Conservation (phyloP, 257 asterid species). For the Plectranthus barbatus region DNA sequence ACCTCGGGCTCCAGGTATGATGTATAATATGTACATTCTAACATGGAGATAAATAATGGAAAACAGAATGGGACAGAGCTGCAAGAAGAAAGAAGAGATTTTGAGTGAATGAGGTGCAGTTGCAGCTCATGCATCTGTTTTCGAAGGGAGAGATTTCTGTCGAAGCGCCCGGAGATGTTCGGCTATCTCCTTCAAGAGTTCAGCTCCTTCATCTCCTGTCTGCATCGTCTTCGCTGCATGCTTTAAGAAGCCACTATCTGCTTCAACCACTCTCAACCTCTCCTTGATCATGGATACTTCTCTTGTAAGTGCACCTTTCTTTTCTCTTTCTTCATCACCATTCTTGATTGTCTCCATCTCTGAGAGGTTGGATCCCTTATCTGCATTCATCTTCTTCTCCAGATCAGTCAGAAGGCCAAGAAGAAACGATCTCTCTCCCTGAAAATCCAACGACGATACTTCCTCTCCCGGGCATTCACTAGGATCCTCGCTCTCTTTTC, state of each 20-base stretch:
- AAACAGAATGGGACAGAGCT: no score
- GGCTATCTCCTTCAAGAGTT: conserved; percentile 63
- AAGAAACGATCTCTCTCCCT: conserved; percentile 47
- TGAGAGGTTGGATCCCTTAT: conserved; percentile 16
- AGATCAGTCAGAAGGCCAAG: conserved; percentile 39
- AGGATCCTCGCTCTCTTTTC: conserved; percentile 10
- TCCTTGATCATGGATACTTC: conserved; percentile 55
- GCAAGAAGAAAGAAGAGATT: no score
- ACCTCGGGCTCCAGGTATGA: no score
- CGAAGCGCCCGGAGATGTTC: conserved; percentile 53
- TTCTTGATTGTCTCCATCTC: conserved; percentile 11
- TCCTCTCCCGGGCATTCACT: conserved; percentile 19
- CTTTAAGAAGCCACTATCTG: no score
- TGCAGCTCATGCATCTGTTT: conserved; percentile 12
- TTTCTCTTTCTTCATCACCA: conserved; percentile 31
- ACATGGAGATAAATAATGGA: no score
- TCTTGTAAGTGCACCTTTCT: conserved; percentile 37
- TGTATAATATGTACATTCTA: no score
- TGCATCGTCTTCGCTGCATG: conserved; percentile 67
- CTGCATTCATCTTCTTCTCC: conserved; percentile 30
- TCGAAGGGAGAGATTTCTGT: conserved; percentile 20
- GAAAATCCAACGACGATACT: conserved; percentile 37
- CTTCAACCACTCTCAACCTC: conserved; percentile 61
- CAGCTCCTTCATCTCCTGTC: conserved; percentile 48
- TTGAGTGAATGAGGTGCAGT: no score